Evolutionary conservation across 2,329 filamentous ascomycete genomes (phyloP).

Genomic region (Clonostachys rosea): DNA sequence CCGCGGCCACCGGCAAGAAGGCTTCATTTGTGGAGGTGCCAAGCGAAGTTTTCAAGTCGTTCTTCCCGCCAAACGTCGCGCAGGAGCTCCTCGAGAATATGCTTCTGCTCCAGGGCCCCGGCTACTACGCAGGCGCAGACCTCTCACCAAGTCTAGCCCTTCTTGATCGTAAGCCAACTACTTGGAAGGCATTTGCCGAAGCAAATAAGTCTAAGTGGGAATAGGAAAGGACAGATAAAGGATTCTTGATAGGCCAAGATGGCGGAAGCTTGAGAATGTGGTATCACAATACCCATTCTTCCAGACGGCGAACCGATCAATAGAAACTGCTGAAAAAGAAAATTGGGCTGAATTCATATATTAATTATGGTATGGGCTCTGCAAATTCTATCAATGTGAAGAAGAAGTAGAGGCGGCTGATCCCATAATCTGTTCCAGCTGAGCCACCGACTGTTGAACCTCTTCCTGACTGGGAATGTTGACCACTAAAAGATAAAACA

Average conservation of each 20-base stretch:
- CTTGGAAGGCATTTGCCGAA: constrained; percentile 29
- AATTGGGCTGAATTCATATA: too few relatives aligned
- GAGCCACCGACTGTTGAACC: neutral
- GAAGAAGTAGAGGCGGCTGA: too few relatives aligned
- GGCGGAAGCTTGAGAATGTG: too few relatives aligned
- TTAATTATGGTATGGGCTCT: too few relatives aligned
- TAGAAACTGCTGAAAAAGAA: too few relatives aligned
- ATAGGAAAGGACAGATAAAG: neutral
- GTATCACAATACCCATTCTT: too few relatives aligned
- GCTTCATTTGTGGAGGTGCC: constrained; percentile 20
- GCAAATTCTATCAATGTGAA: too few relatives aligned
- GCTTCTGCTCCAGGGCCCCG: constrained; percentile 30
- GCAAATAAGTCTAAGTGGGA: constrained; percentile 17
- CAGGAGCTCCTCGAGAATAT: constrained; percentile 36
- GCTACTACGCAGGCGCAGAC: constrained; percentile 30
- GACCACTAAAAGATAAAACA: constrained; percentile 1
- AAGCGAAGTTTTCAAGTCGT: constrained; percentile 25
- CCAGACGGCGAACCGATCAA: too few relatives aligned
- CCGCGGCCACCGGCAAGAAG: constrained; percentile 23
- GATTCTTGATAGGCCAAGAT: too few relatives aligned
- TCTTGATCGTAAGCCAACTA: constrained; percentile 26
- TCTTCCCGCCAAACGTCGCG: constrained; percentile 15
- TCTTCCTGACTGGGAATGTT: neutral
- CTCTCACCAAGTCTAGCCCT: constrained; percentile 21
- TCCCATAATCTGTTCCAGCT: neutral